Evolutionary conservation across 2,329 filamentous ascomycete genomes (phyloP).

Genomic region (Canariomyces notabilis): DNA sequence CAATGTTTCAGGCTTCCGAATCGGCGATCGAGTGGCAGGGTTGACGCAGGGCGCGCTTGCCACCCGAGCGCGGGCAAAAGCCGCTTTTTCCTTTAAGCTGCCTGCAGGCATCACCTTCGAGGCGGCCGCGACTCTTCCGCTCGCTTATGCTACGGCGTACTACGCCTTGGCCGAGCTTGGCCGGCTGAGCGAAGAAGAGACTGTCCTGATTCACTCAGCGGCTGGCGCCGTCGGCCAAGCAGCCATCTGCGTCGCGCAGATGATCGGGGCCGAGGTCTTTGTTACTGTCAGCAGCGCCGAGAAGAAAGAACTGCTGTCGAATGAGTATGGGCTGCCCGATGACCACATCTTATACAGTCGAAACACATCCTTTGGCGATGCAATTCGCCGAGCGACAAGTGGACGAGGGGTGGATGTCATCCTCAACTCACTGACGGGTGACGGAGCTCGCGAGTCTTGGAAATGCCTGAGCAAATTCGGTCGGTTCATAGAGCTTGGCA

Average conservation of each 20-base stretch:
- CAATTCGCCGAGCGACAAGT: constrained; percentile 27
- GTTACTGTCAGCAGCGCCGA: constrained; percentile 37
- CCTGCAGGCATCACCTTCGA: constrained; percentile 35
- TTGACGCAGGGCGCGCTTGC: constrained; percentile 33
- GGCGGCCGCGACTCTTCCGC: constrained; percentile 36
- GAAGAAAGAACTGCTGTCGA: constrained; percentile 37
- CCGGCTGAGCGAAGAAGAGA: constrained; percentile 34
- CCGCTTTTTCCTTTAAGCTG: constrained; percentile 31
- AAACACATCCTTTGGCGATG: constrained; percentile 29
- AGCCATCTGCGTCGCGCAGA: constrained; percentile 35
- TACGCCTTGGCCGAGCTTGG: constrained; percentile 36
- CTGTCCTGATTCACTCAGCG: constrained; percentile 37
- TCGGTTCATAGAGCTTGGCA: constrained; percentile 42
- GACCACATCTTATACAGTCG: constrained; percentile 35
- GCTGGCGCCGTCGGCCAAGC: constrained; percentile 37
- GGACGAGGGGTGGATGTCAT: constrained; percentile 35
- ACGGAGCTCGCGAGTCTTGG: constrained; percentile 39
- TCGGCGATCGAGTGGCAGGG: constrained; percentile 35
- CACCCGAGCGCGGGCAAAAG: constrained; percentile 30
- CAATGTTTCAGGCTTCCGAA: constrained; percentile 22
- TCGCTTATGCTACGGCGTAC: constrained; percentile 39
- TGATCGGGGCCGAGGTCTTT: constrained; percentile 38
- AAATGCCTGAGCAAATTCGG: constrained; percentile 41
- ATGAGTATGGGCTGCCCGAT: constrained; percentile 34
- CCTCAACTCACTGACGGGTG: constrained; percentile 40